Evolutionary conservation across 106 monocot genomes (phyloP).

Genomic region (Dendrobium chrysotoxum): DNA sequence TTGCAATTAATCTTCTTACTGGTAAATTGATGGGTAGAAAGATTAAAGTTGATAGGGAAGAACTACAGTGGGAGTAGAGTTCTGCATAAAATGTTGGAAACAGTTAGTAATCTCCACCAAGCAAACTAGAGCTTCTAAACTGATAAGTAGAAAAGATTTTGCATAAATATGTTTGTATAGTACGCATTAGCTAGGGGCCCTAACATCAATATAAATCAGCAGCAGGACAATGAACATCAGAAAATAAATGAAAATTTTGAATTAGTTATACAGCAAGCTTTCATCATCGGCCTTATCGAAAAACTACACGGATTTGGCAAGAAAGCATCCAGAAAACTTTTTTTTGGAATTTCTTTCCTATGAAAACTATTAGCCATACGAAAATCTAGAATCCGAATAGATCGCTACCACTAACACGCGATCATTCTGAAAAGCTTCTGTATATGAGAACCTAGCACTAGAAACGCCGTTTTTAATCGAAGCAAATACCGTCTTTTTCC

Average conservation of each 20-base stretch:
- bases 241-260: background rate
- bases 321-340: background rate
- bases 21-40: background rate
- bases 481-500: background rate
- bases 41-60: background rate
- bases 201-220: background rate
- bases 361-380: background rate
- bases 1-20: background rate
- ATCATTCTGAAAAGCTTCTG: background rate
- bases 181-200: background rate
- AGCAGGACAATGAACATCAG: background rate
- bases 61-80: background rate
- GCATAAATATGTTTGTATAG: background rate
- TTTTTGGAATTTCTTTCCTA: background rate
- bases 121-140: background rate
- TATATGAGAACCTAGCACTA: background rate
- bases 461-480: background rate
- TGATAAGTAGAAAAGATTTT: background rate
- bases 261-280: background rate
- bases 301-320: background rate
- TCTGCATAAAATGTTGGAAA: background rate
- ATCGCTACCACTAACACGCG: background rate
- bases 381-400: background rate
- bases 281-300: background rate
- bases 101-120: background rate